phyloP scores from a whole-genome alignment of 805 yeast species.

The Starmerella sp. region DNA sequence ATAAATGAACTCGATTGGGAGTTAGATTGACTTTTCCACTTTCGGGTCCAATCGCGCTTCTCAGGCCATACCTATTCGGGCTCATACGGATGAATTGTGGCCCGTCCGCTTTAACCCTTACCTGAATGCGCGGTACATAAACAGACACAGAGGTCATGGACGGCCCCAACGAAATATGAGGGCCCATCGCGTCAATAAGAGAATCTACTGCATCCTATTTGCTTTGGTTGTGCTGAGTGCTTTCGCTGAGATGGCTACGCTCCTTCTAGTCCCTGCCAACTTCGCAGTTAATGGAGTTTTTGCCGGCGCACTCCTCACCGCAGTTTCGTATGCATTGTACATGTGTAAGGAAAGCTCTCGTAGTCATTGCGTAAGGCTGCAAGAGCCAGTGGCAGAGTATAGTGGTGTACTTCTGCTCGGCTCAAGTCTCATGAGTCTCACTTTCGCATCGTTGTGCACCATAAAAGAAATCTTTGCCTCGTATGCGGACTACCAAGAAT shows the following conservation, averaged over 20 bases:
- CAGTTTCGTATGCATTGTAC: background rate
- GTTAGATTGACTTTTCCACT: no score
- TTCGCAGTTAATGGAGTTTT: background rate
- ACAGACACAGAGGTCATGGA: background rate
- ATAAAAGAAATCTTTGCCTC: background rate
- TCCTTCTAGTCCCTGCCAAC: background rate
- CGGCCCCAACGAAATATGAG: background rate
- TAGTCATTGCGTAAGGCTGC: background rate
- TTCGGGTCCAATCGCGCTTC: no score
- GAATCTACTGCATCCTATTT: background rate
- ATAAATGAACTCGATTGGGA: no score
- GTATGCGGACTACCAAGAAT: no score
- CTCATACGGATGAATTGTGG: background rate
- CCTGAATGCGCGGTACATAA: background rate
- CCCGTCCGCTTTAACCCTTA: background rate
- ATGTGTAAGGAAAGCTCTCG: background rate
- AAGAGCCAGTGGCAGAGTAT: background rate
- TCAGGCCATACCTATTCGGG: no score
- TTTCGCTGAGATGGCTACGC: background rate
- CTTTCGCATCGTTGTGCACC: background rate
- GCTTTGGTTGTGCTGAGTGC: background rate
- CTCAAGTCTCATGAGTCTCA: background rate
- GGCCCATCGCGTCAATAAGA: background rate
- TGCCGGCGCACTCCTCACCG: background rate
- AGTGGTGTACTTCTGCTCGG: background rate